phyloP scores from a whole-genome alignment of 345 rosid genomes.

The Arabis alpina region DNA sequence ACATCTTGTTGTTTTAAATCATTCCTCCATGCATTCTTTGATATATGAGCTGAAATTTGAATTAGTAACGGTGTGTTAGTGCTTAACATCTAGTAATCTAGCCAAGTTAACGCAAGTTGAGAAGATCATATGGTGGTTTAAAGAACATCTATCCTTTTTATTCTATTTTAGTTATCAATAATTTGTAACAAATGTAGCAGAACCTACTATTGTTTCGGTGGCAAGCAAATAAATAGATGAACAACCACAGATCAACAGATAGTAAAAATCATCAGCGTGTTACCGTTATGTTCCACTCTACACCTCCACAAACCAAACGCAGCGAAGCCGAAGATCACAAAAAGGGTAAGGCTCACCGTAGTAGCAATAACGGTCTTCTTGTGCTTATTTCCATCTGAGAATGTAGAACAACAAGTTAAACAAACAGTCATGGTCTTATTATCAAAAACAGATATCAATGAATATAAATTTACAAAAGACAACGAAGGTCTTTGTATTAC shows the following conservation, averaged over 20 bases:
- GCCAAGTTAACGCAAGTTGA: not conserved
- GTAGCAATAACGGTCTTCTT: conserved; percentile 15
- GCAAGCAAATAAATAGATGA: too few species aligned
- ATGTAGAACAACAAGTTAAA: not conserved
- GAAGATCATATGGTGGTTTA: not conserved
- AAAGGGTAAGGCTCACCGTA: conserved; percentile 18
- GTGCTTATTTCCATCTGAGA: conserved; percentile 29
- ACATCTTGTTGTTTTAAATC: not conserved
- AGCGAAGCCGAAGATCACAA: conserved; percentile 8
- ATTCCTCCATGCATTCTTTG: not conserved
- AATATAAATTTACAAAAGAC: too few species aligned
- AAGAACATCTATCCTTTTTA: not conserved
- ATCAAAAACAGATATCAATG: not conserved
- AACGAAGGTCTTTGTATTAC: not conserved
- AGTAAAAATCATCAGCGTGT: not conserved
- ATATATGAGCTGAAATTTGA: not conserved
- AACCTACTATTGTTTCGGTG: too few species aligned
- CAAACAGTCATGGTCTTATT: not conserved
- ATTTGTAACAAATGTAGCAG: too few species aligned
- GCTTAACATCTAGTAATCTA: not conserved
- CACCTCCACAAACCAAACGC: conserved; percentile 18
- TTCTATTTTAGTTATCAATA: too few species aligned
- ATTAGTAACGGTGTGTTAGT: not conserved
- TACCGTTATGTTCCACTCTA: conserved; percentile 17
- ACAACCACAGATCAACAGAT: not conserved